Base-by-base conservation (phyloP, 2,329 filamentous ascomycete genomes). In the Pyrenophora tritici-repentis region DNA sequence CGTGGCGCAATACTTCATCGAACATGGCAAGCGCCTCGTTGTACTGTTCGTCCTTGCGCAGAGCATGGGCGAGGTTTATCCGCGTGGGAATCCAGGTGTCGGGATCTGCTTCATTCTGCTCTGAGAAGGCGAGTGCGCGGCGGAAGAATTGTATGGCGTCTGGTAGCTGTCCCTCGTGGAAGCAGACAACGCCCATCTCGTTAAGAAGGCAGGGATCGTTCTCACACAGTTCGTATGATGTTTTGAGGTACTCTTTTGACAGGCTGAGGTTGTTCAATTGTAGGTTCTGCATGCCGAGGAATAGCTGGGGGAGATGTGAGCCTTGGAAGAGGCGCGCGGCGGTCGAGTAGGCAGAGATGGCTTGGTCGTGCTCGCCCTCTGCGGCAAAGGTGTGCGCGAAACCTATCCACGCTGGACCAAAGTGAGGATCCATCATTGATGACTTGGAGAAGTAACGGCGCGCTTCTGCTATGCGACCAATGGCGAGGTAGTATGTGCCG, bases 321-420 rank as follows among this genome's bases (percentile, higher is more conserved):
- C 94, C 94, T 79, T 97, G 96, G 75, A 99, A 99, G 0, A 99
- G 78, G 33, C 94, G 84, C 2, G 93, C 93, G 0, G 94, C 94
- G 1, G 94, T 99, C 24, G 90, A 96, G 76, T 99, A 99, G 0
- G 95, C 94, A 7, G 92, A 95, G 57, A 99, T 97, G 40, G 94
- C 94, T 76, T 99, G 94, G 72, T 99, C 94, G 73, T 97, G 92
- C 74, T 99, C 94, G 44, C 94, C 94, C 73, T 99, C 94, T 9
- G 91, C 92, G 1, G 94, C 94, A 71, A 99, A 99, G 0, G 94
- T 99, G 73, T 99, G 95, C 1, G 94, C 94, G 69, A 99, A 99
- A 1, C 95, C 94, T 59, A 99, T 97, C 94, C 94, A 99, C 3
- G 94, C 94, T 1, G 94, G 90, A 0, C 93, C 93, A 65, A 96